Evolutionary conservation across 208 protist species (phyloP).

Genomic region (Leishmania tropica): DNA sequence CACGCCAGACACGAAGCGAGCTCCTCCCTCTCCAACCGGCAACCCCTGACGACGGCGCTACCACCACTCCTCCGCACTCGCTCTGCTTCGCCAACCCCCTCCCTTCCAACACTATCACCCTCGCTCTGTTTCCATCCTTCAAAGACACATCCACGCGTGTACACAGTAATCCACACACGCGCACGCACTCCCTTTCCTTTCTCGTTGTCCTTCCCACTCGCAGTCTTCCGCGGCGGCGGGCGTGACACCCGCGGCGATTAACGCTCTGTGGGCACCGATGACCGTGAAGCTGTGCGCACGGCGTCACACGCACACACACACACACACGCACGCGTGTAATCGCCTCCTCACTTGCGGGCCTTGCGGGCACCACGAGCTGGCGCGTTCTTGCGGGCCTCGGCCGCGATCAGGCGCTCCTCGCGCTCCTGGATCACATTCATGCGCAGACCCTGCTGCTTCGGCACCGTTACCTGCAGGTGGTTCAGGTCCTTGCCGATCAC

Average conservation of each 20-base stretch:
- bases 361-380: conserved; percentile 49
- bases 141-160: too few relatives aligned
- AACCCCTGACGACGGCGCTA: neutral
- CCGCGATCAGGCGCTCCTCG: conserved; percentile 83
- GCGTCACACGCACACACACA: neutral
- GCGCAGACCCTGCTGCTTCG: conserved; percentile 96
- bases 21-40: neutral
- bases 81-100: too few relatives aligned
- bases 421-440: conserved; percentile 90
- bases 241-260: neutral
- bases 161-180: neutral
- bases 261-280: neutral
- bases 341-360: conserved; percentile 49
- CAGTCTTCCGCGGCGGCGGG: too few relatives aligned
- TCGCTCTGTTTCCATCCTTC: too few relatives aligned
- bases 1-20: neutral
- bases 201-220: neutral
- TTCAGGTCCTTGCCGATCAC: conserved; percentile 96
- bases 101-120: neutral
- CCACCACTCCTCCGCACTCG: neutral
- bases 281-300: neutral
- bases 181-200: neutral
- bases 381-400: conserved; percentile 66
- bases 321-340: neutral
- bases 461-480: conserved; percentile 94